Conservation (phyloP, 108 stramenopile species). For the Aurantiochytrium sp. region DNA sequence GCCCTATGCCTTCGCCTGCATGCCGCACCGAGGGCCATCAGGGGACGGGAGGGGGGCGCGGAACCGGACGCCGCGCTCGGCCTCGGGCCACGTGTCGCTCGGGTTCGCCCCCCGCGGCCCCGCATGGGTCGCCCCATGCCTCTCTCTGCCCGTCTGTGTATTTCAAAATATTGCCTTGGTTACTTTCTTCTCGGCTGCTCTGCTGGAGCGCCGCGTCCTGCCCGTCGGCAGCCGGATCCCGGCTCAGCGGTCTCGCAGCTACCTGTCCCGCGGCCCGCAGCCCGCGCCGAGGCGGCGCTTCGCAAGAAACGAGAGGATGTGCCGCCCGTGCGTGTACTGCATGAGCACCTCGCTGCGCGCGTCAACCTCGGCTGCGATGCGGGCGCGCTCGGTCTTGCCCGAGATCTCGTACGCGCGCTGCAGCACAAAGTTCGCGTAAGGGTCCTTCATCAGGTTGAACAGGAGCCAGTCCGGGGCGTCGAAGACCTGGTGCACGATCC, state of each 20-base stretch:
- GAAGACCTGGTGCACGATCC: not conserved
- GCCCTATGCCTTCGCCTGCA: too few relatives aligned
- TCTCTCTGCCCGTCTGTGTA: too few relatives aligned
- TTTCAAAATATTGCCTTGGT: not conserved
- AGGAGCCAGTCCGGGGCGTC: not conserved
- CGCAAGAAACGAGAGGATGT: not conserved
- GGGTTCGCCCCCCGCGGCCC: too few relatives aligned
- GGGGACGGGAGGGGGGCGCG: too few relatives aligned
- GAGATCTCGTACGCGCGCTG: not conserved
- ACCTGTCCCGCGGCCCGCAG: too few relatives aligned
- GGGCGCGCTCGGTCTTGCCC: not conserved
- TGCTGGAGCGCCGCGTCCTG: too few relatives aligned
- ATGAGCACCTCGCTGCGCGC: not conserved
- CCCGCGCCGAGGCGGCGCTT: not conserved
- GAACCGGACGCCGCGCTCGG: too few relatives aligned
- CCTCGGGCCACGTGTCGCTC: too few relatives aligned
- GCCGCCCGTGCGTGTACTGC: not conserved
- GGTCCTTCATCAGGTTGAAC: not conserved
- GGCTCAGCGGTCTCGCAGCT: too few relatives aligned
- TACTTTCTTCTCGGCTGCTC: not conserved
- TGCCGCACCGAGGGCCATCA: too few relatives aligned
- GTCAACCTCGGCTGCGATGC: not conserved
- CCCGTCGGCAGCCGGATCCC: too few relatives aligned
- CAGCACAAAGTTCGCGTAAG: not conserved
- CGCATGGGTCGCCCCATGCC: too few relatives aligned